Evolutionary conservation across 1,139 yeast genomes (phyloP), one percentile per base, ranked within the genome.

Genomic region (Kodamaea sp.): DNA sequence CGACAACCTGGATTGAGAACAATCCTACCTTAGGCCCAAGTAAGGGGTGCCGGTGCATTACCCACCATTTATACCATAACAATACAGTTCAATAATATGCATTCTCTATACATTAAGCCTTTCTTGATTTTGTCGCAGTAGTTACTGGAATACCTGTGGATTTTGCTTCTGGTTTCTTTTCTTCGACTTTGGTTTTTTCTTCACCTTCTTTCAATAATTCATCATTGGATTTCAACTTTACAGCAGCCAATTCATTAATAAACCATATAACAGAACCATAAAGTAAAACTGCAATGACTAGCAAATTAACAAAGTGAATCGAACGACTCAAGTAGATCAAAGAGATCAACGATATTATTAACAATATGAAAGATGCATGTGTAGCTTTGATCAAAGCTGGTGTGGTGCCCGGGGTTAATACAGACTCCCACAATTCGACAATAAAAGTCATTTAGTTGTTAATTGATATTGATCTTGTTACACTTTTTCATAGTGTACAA

Each of bases 181-280:
- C 32, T 12, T 35, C 33, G 8, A 8, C 27, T 6, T 25, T 29
- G 24, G 36, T 39, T 5, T 31, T 36, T 7, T 37, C 46, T 8
- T 40, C 37, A 6, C 40, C 30, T 23, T 51, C 55, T 9, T 44
- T 48, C 31, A 47, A 55, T 43, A 62, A 55, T 46, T 74, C 66
- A 39, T 66, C 68, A 35, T 67, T 63, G 34, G 60, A 61, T 52
- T 71, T 70, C 48, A 69, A 53, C 59, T 81, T 76, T 37, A 70
- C 78, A 38, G 60, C 60, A 32, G 79, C 73, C 44, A 89, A 62
- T 60, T 92, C 97, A 11, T 60, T 59, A 20, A 92, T 76, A 56
- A 92, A 92, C 98, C 98, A 92, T 6, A 89, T 76, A 40, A 90
- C 83, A 0, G 88, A 72, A 0, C 70, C 84, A 83, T 96, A 92